Conservation (phyloP, 1,284 basidiomycete species). For the Chalciporus sp. region DNA sequence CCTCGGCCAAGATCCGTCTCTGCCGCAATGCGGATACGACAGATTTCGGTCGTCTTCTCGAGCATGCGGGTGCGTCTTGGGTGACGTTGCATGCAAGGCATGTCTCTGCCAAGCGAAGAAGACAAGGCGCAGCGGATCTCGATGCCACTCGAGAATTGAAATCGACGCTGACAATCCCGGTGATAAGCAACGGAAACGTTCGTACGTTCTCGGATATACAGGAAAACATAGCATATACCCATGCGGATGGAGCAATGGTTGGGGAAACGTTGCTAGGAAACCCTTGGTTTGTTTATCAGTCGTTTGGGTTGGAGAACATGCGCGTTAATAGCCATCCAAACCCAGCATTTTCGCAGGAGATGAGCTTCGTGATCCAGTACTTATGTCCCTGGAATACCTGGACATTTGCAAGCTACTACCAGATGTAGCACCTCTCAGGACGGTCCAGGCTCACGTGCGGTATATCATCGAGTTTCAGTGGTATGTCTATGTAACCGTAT, state of each 20-base stretch:
- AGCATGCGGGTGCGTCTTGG: conserved; percentile 63
- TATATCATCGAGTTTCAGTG: conserved; percentile 67
- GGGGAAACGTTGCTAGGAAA: conserved; percentile 72
- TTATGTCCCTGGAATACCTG: conserved; percentile 66
- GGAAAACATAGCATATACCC: conserved; percentile 54
- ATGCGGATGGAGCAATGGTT: conserved; percentile 78
- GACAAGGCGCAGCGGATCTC: conserved; percentile 71
- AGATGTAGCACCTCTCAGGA: conserved; percentile 47
- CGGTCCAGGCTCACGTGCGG: conserved; percentile 58
- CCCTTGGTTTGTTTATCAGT: conserved; percentile 53
- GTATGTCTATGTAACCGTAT: conserved; percentile 38
- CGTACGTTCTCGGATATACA: conserved; percentile 56
- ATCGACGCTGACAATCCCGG: conserved; percentile 50
- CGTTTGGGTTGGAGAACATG: not conserved
- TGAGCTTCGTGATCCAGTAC: conserved; percentile 56
- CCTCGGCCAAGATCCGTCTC: conserved; percentile 66
- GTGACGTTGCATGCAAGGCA: conserved; percentile 73
- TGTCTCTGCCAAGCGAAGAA: conserved; percentile 63
- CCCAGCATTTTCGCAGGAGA: conserved; percentile 54
- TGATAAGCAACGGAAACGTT: conserved; percentile 81
- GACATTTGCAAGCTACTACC: conserved; percentile 52
- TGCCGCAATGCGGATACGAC: conserved; percentile 52
- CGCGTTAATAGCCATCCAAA: conserved; percentile 5
- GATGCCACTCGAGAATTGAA: conserved; percentile 57
- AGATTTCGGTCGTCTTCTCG: conserved; percentile 57